Base-by-base conservation (phyloP, 768 basidiomycete genomes). In the Serendipita indica region DNA sequence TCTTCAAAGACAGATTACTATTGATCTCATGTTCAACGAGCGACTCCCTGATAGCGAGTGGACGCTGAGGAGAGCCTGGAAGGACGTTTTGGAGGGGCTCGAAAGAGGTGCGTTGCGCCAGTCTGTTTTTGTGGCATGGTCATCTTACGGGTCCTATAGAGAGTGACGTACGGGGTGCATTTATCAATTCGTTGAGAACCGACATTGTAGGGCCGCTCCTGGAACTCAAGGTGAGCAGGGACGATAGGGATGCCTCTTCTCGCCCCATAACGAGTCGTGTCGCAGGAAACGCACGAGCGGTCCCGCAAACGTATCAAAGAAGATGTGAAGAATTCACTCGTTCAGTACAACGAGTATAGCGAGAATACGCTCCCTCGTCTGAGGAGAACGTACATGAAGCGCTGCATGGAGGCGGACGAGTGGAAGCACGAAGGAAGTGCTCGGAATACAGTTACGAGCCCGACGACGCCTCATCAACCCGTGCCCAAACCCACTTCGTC, bases 271-370 rank as follows among this genome's bases (percentile, higher is more conserved):
- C 27, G 32, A 58, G 20, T 43, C 22, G 27, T 10, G 22, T 20
- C 39, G 14, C 61, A 91, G 89, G 90, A 93, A 64, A 85, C 84
- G 10, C 91, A 94, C 72, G 88, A 89, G 58, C 80, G 92, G 34
- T 93, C 89, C n/a, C 78, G 88, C 46, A 88, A 89, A 67, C 82
- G 89, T 27, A 85, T 96, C 68, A 89, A 86, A 68, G 91, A 94
- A 66, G 91, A 93, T 67, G 70, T 93, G 58, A 91, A 89, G 69
- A 81, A 81, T 6, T 88, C 90, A 0, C 73, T 74, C n/a, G 63
- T 70, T 58, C 80, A 84, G 33, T 91, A 94, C 69, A 78, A 78
- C 32, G 91, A 94, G 32, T 91, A 82, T 66, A 82, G 83, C 10
- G 88, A 89, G 66, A 80, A 75, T 58, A 73, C 77, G n/a, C 73